Evolutionary conservation across 495 filamentous ascomycete genomes (phyloP).

Genomic region (Diplogelasinospora grovesii): DNA sequence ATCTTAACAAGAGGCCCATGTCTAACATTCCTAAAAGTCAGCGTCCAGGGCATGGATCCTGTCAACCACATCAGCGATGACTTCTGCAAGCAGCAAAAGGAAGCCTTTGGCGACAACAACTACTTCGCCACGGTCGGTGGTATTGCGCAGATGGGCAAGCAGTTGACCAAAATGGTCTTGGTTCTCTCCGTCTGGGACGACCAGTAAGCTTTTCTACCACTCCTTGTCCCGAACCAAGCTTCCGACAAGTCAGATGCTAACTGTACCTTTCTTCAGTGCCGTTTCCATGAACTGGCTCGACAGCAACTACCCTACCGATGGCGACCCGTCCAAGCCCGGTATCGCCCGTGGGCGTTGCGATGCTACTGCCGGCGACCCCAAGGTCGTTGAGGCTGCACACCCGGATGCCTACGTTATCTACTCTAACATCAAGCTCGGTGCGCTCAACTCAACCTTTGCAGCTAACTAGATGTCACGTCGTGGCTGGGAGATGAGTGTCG

Average conservation of each 20-base stretch:
- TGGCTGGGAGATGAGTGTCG: background rate
- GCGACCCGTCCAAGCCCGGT: conserved; percentile 44
- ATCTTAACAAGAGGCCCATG: conserved; percentile 9
- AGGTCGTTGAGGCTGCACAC: conserved; percentile 43
- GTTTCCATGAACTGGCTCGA: conserved; percentile 71
- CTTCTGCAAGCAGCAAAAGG: conserved; percentile 56
- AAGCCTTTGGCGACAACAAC: conserved; percentile 51
- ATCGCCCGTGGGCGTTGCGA: conserved; percentile 57
- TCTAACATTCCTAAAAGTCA: conserved; percentile 26
- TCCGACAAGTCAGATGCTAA: background rate
- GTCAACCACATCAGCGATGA: conserved; percentile 49
- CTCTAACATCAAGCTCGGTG: conserved; percentile 58
- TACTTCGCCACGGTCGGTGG: conserved; percentile 51
- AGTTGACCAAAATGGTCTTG: conserved; percentile 57
- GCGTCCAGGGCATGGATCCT: conserved; percentile 43
- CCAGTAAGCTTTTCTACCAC: conserved; percentile 25
- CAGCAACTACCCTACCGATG: conserved; percentile 52
- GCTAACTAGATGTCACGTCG: conserved; percentile 13
- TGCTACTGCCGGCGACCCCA: conserved; percentile 45
- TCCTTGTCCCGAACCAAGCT: background rate
- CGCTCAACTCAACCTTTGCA: conserved; percentile 25
- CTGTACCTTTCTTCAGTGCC: conserved; percentile 9
- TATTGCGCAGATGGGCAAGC: conserved; percentile 48
- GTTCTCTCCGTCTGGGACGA: conserved; percentile 69
- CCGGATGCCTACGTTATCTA: conserved; percentile 51